Percentiles rank a stretch among this genome's conserved stretches.
These are phyloP conservation scores for Colletotrichum camelliae DNA, from an alignment of 2,329 filamentous ascomycete species.

Conservation along the genomic window DNA sequence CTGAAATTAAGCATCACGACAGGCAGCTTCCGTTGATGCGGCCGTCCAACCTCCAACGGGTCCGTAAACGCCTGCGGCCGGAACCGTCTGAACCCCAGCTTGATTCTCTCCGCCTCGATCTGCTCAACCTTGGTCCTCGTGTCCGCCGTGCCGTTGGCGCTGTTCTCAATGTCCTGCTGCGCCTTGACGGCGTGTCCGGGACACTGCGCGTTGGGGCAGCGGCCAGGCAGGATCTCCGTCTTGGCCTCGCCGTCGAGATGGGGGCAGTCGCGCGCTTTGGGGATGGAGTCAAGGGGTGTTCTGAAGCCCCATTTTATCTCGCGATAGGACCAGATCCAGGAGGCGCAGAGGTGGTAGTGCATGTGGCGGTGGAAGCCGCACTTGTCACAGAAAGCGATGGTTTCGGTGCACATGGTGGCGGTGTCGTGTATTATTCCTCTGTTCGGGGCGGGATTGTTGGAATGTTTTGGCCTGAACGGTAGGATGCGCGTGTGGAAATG, in stretches of 20 bases:
- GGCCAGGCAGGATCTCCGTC: slow-evolving; percentile 11
- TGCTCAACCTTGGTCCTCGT: slow-evolving; percentile 92
- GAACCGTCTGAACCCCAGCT: slow-evolving; percentile 3
- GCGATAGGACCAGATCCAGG: slow-evolving; percentile 3
- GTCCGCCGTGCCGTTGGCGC: slow-evolving; percentile 59
- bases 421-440: neutral
- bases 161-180: neutral
- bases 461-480: neutral
- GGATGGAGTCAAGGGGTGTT: slow-evolving; percentile 3
- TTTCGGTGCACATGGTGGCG: slow-evolving; percentile 21
- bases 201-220: slow-evolving; percentile 9
- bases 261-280: slow-evolving; percentile 11
- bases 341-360: slow-evolving; percentile 16
- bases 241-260: slow-evolving; percentile 8
- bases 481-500: neutral
- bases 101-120: slow-evolving; percentile 66
- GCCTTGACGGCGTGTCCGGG: neutral
- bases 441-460: neutral
- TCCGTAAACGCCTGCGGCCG: slow-evolving; percentile 1
- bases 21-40: slow-evolving; percentile 7
- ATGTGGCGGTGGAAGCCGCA: slow-evolving; percentile 23
- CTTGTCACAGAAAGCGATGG: slow-evolving; percentile 16
- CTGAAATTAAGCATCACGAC: neutral
- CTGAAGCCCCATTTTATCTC: slow-evolving; percentile 9
- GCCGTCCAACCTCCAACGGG: slow-evolving; percentile 9